Evolutionary conservation across 106 monocot genomes (phyloP).

Genomic region (Acorus calamus): DNA sequence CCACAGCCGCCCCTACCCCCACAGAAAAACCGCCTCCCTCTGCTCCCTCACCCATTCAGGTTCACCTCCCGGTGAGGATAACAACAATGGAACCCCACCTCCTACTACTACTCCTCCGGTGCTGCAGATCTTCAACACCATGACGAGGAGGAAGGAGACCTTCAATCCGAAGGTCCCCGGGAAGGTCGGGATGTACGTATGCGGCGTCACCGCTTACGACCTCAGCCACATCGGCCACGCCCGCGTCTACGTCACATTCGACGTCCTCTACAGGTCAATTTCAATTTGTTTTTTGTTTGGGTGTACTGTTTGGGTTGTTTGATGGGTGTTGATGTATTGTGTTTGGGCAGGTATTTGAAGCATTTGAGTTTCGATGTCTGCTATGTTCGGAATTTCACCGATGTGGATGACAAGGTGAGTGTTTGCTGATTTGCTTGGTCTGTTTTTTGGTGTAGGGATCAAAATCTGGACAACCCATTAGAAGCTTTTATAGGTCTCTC

Average conservation of each 20-base stretch:
- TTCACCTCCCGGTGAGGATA: no score
- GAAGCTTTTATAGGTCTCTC: no score
- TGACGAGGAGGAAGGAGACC: conserved; percentile 52
- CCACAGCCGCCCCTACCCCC: no score
- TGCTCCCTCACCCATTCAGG: no score
- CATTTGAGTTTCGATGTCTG: conserved; percentile 53
- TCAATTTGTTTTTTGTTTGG: not conserved
- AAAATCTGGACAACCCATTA: no score
- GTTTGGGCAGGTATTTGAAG: conserved; percentile 44
- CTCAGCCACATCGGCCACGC: conserved; percentile 93
- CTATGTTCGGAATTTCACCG: conserved; percentile 84
- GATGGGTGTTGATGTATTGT: not conserved
- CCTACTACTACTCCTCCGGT: conserved; percentile 8
- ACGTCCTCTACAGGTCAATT: conserved; percentile 62
- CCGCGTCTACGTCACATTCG: conserved; percentile 75
- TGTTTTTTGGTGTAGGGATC: not conserved
- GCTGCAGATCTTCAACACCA: conserved; percentile 62
- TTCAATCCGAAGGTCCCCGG: conserved; percentile 49
- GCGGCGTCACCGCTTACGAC: conserved; percentile 81
- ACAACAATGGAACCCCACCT: no score
- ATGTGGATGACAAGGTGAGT: conserved; percentile 82
- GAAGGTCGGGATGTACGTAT: conserved; percentile 91
- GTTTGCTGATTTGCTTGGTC: not conserved
- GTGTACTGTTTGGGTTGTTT: conserved; percentile 1
- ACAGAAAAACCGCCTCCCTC: no score